Evolutionary conservation across 2,329 filamentous ascomycete species (phyloP).

Genomic region (Aspergillus sp.): DNA sequence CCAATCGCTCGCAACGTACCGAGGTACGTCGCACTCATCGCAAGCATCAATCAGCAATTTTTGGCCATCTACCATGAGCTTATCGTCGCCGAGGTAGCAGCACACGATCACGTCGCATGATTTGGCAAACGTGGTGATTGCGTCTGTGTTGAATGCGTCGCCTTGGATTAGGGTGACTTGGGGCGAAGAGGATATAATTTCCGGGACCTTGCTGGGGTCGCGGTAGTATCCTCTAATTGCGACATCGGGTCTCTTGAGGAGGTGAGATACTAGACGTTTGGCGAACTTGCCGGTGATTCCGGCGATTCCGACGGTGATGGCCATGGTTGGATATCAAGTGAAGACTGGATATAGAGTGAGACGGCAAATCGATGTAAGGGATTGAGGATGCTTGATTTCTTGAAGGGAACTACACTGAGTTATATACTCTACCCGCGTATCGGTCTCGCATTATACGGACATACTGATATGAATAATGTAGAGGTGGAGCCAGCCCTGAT

Average conservation of each 20-base stretch:
- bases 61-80: constrained; percentile 44
- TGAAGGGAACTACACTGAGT: no score
- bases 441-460: no score
- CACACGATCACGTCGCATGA: constrained; percentile 41
- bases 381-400: no score
- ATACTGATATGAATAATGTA: no score
- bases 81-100: constrained; percentile 40
- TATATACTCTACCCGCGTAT: no score
- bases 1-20: constrained; percentile 46
- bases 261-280: constrained; percentile 25
- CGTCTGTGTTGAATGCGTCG: constrained; percentile 21
- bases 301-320: constrained; percentile 27
- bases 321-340: neutral
- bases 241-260: constrained; percentile 26
- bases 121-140: constrained; percentile 26
- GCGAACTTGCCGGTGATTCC: constrained; percentile 38
- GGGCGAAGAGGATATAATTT: constrained; percentile 3
- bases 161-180: constrained; percentile 17
- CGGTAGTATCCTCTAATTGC: constrained; percentile 30
- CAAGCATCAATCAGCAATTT: constrained; percentile 44
- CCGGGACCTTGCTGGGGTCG: constrained; percentile 26
- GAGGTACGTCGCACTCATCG: constrained; percentile 31
- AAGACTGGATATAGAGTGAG: no score
- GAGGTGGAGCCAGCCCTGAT: no score
- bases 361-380: no score